phyloP scores from a whole-genome alignment of 2,329 filamentous ascomycete genomes.

The Aspergillus carbonarius region DNA sequence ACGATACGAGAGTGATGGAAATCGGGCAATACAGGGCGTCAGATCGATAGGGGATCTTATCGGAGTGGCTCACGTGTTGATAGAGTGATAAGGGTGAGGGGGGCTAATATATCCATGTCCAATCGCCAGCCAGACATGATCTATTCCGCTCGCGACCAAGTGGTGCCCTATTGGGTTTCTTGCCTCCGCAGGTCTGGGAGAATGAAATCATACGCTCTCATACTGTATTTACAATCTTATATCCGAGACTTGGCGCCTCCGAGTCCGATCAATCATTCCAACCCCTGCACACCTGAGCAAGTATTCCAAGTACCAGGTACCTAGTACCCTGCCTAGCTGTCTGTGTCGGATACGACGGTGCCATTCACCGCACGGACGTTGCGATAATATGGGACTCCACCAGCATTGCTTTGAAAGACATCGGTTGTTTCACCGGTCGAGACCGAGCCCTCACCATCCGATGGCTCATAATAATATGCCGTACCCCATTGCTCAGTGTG shows the following conservation, averaged over 20 bases:
- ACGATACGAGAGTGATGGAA: conserved; percentile 2
- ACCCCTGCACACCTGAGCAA: too few species aligned
- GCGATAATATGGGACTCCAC: conserved; percentile 22
- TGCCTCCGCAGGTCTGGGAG: too few species aligned
- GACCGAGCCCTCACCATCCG: conserved; percentile 21
- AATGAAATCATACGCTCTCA: too few species aligned
- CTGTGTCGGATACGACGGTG: conserved; percentile 21
- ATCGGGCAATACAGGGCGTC: not conserved
- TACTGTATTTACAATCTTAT: too few species aligned
- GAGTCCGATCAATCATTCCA: too few species aligned
- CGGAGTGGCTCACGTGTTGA: conserved; percentile 23
- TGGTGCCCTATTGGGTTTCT: too few species aligned
- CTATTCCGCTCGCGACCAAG: too few species aligned
- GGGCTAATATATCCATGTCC: not conserved
- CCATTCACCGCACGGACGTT: conserved; percentile 29
- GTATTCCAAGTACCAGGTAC: too few species aligned
- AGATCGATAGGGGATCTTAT: not conserved
- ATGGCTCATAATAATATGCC: conserved; percentile 26
- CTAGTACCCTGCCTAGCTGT: not conserved
- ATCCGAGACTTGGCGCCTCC: too few species aligned
- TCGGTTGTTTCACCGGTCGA: conserved; percentile 32
- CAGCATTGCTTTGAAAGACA: conserved; percentile 23
- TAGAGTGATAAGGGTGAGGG: too few species aligned
- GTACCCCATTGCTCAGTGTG: conserved; percentile 30
- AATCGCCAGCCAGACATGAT: not conserved